Evolutionary conservation across 192 early-diverging fungal genomes (phyloP).

Genomic region (Podila minutissima): DNA sequence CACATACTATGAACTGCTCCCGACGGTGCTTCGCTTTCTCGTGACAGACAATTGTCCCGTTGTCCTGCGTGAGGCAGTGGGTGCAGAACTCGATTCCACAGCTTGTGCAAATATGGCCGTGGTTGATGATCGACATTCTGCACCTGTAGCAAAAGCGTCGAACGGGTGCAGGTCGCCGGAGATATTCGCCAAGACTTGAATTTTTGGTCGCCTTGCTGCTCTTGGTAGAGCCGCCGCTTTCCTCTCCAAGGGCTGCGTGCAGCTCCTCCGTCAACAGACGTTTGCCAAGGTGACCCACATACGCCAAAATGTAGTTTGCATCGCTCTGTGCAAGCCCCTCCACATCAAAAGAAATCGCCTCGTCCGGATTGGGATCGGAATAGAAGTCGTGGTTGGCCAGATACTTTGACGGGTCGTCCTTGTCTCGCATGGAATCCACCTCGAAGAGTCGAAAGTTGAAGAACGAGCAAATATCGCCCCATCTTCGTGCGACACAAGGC

Average conservation of each 20-base stretch:
- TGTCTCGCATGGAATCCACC: neutral
- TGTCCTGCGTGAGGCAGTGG: neutral
- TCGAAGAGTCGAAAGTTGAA: slow-evolving; percentile 2
- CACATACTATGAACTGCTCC: slow-evolving; percentile 11
- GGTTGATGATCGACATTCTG: slow-evolving; percentile 1
- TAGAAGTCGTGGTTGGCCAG: slow-evolving; percentile 8
- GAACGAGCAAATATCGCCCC: neutral
- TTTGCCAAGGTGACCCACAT: neutral
- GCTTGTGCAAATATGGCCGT: slow-evolving; percentile 8
- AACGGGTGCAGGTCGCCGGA: neutral
- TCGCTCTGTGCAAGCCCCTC: neutral
- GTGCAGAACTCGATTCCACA: slow-evolving; percentile 15
- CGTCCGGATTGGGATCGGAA: slow-evolving; percentile 7
- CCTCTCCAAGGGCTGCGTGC: neutral
- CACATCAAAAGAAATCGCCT: neutral
- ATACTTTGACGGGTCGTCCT: neutral
- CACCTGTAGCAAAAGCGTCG: slow-evolving; percentile 16
- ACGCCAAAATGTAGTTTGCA: neutral
- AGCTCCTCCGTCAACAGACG: neutral
- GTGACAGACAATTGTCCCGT: neutral
- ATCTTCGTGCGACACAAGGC: neutral
- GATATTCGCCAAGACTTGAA: neutral
- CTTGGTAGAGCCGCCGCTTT: neutral
- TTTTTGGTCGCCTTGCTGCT: neutral
- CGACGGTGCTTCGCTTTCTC: neutral